Conservation (phyloP, 257 asterid genomes). For the Solanum pinnatisectum region DNA sequence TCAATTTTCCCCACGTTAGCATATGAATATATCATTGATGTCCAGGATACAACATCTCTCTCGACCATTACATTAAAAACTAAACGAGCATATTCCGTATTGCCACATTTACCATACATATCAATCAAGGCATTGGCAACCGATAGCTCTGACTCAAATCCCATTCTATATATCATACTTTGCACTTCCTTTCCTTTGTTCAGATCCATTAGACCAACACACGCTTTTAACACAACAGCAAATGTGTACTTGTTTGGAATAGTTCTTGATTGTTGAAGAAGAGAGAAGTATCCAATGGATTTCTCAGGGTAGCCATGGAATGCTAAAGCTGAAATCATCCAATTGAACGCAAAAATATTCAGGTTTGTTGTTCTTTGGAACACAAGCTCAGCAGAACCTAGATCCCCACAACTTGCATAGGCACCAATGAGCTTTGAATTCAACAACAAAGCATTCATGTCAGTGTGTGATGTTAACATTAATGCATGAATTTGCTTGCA, state of each 20-base stretch:
- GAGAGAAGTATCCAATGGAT: slow-evolving; percentile 37
- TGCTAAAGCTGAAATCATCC: slow-evolving; percentile 41
- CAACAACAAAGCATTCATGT: slow-evolving; percentile 23
- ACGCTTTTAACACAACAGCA: slow-evolving; percentile 36
- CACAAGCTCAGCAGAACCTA: slow-evolving; percentile 31
- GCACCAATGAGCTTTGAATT: slow-evolving; percentile 51
- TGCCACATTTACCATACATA: slow-evolving; percentile 38
- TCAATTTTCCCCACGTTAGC: slow-evolving; percentile 29
- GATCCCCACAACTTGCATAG: slow-evolving; percentile 53
- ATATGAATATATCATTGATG: slow-evolving; percentile 46
- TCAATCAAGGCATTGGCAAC: slow-evolving; percentile 46
- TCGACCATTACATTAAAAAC: slow-evolving; percentile 43
- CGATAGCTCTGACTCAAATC: slow-evolving; percentile 21
- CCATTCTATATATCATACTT: slow-evolving; percentile 24
- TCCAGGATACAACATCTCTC: slow-evolving; percentile 61
- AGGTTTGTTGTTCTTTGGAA: slow-evolving; percentile 27
- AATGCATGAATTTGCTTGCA: slow-evolving; percentile 56
- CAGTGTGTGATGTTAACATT: slow-evolving; percentile 22
- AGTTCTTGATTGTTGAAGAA: slow-evolving; percentile 28
- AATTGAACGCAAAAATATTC: slow-evolving; percentile 48
- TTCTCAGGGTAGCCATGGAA: slow-evolving; percentile 27
- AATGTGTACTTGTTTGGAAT: slow-evolving; percentile 34
- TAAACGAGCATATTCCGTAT: slow-evolving; percentile 18
- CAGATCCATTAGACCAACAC: slow-evolving; percentile 36
- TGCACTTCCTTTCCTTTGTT: slow-evolving; percentile 48